These are phyloP conservation scores for Terfezia claveryi DNA, from an alignment of 495 filamentous ascomycete species.

Conservation along the genomic window DNA sequence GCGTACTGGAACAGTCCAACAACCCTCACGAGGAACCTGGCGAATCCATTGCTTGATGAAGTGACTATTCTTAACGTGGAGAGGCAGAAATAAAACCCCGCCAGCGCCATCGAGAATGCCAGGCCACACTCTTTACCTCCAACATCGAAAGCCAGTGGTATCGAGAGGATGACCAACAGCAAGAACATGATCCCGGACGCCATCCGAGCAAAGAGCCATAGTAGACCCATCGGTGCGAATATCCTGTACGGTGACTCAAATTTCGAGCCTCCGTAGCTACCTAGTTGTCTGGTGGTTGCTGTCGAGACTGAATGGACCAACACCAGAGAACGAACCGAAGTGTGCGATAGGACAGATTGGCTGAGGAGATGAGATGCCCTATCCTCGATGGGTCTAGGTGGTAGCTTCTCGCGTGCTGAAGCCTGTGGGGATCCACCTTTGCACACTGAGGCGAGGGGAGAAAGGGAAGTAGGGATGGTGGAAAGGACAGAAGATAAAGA, in stretches of 20 bases:
- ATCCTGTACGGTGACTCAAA: not conserved
- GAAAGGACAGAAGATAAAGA: not conserved
- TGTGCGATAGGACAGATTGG: no score
- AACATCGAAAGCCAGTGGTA: conserved; percentile 92
- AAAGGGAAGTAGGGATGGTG: not conserved
- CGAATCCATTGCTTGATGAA: conserved; percentile 45
- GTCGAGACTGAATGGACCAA: no score
- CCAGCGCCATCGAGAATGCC: conserved; percentile 70
- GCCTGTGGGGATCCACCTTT: not conserved
- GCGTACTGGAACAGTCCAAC: conserved; percentile 64
- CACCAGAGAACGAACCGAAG: no score
- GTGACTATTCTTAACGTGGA: conserved; percentile 59
- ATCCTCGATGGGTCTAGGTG: not conserved
- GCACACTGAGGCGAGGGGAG: not conserved
- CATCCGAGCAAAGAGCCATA: conserved; percentile 9
- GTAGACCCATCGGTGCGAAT: conserved; percentile 6
- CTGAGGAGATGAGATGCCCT: not conserved
- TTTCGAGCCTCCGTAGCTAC: not conserved
- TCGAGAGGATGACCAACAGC: conserved; percentile 67
- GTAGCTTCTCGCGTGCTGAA: not conserved
- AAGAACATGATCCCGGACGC: conserved; percentile 43
- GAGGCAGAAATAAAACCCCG: conserved; percentile 73
- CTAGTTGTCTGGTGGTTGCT: not conserved
- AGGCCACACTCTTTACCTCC: conserved; percentile 84
- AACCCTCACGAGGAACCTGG: conserved; percentile 34